phyloP scores from a whole-genome alignment of 306 rosid genomes.

The Alnus rubra region DNA sequence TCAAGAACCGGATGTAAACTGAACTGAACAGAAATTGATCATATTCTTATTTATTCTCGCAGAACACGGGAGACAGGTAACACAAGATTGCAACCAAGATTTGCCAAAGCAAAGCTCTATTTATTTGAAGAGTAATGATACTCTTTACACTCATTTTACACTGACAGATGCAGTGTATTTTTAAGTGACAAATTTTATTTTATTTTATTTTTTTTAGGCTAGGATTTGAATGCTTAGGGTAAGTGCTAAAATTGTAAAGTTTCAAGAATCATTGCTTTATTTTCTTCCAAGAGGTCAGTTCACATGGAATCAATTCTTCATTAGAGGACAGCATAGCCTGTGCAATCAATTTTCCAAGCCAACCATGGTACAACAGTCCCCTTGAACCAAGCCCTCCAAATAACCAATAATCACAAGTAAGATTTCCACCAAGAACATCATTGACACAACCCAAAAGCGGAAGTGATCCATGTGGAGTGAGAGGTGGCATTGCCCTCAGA shows the following conservation, averaged over 20 bases:
- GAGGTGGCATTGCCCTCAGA: conserved; percentile 97
- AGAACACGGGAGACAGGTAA: too few species aligned
- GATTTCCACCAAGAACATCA: conserved; percentile 45
- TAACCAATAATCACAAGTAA: conserved; percentile 67
- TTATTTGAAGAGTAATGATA: too few species aligned
- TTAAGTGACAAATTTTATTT: too few species aligned
- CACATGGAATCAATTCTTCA: conserved; percentile 69
- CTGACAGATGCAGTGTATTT: too few species aligned
- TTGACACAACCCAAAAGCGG: conserved; percentile 84
- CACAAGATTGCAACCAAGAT: too few species aligned
- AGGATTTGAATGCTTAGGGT: not conserved
- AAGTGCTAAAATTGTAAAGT: not conserved
- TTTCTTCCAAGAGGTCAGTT: conserved; percentile 76
- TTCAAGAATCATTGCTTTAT: not conserved
- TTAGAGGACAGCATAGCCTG: conserved; percentile 68
- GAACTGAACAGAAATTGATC: too few species aligned
- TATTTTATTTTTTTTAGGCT: too few species aligned
- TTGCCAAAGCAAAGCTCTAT: too few species aligned
- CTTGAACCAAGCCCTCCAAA: conserved; percentile 94
- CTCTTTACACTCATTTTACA: too few species aligned
- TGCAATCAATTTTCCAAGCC: conserved; percentile 83
- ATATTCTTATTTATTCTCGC: too few species aligned
- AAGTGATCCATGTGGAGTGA: conserved; percentile 75
- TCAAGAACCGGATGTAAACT: too few species aligned
- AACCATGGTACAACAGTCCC: conserved; percentile 87